phyloP scores from a whole-genome alignment of 768 basidiomycete species.

The Chalciporus sphaerocephalus region DNA sequence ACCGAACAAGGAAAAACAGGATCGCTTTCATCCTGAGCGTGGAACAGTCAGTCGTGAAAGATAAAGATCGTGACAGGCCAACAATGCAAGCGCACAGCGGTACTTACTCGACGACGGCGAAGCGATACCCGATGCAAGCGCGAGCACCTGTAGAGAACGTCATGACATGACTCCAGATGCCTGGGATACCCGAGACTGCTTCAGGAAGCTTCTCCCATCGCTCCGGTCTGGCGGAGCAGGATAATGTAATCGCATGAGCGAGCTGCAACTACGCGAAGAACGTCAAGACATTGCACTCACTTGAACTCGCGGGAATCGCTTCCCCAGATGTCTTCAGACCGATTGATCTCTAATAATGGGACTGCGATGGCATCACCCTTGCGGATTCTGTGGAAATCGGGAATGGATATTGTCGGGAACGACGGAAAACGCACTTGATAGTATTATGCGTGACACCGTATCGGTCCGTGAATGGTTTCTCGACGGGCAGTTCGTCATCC shows the following conservation, averaged over 20 bases:
- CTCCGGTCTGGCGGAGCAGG: constrained; percentile 53
- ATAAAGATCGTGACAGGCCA: too few relatives aligned
- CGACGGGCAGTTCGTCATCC: constrained; percentile 52
- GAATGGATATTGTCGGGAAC: background rate
- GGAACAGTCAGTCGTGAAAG: too few relatives aligned
- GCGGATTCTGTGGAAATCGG: constrained; percentile 26
- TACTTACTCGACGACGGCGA: constrained; percentile 57
- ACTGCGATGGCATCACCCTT: constrained; percentile 46
- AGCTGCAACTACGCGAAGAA: background rate
- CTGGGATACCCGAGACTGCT: constrained; percentile 44
- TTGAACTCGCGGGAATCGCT: constrained; percentile 57
- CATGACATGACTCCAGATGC: constrained; percentile 56
- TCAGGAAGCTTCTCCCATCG: constrained; percentile 53
- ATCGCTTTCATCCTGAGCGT: constrained; percentile 41
- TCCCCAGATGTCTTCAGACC: constrained; percentile 54
- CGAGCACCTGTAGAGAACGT: constrained; percentile 63
- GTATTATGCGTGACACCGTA: constrained; percentile 38
- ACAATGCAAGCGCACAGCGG: too few relatives aligned
- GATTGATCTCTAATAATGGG: constrained; percentile 53
- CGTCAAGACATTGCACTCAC: constrained; percentile 34
- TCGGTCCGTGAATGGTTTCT: constrained; percentile 41
- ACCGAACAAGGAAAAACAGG: constrained; percentile 46
- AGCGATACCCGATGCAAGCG: constrained; percentile 67
- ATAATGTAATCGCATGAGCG: background rate
- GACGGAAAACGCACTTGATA: constrained; percentile 32